These are phyloP conservation scores for Paratrypanosoma confusum DNA, from an alignment of 208 protist genomes.

Conservation along the genomic window DNA sequence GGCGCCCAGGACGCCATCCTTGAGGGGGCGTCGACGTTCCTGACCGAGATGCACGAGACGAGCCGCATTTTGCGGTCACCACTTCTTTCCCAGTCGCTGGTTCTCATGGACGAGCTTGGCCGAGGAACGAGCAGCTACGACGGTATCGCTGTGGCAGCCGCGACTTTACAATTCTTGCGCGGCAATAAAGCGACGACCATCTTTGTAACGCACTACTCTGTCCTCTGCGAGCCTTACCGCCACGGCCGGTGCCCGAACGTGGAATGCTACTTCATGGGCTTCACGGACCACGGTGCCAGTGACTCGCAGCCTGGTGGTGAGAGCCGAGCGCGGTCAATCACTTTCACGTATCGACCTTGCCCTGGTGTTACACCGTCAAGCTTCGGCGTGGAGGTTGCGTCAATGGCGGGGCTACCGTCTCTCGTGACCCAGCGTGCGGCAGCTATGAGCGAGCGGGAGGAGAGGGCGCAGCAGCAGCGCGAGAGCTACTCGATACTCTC, in stretches of 20 bases:
- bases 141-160: conserved; percentile 87
- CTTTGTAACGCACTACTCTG: conserved; percentile 94
- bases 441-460: conserved; percentile 29
- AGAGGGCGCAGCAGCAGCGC: conserved; percentile 24
- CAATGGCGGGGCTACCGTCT: conserved; percentile 63
- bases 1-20: conserved; percentile 89
- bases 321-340: conserved; percentile 4
- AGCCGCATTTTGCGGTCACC: conserved; percentile 77
- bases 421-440: conserved; percentile 52
- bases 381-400: conserved; percentile 86
- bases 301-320: too few relatives aligned
- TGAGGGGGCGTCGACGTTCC: conserved; percentile 91
- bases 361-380: conserved; percentile 76
- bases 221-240: conserved; percentile 69
- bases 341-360: conserved; percentile 82
- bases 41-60: conserved; percentile 96
- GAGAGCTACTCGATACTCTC: too few relatives aligned
- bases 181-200: conserved; percentile 57
- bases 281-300: conserved; percentile 74
- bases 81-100: conserved; percentile 68
- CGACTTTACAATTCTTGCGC: conserved; percentile 87
- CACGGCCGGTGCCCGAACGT: conserved; percentile 12
- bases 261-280: conserved; percentile 81
- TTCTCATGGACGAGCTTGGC: conserved; percentile 96
- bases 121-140: conserved; percentile 93